Base-by-base conservation (phyloP, 1,139 yeast genomes). In the Scheffersomyces quercinus region DNA sequence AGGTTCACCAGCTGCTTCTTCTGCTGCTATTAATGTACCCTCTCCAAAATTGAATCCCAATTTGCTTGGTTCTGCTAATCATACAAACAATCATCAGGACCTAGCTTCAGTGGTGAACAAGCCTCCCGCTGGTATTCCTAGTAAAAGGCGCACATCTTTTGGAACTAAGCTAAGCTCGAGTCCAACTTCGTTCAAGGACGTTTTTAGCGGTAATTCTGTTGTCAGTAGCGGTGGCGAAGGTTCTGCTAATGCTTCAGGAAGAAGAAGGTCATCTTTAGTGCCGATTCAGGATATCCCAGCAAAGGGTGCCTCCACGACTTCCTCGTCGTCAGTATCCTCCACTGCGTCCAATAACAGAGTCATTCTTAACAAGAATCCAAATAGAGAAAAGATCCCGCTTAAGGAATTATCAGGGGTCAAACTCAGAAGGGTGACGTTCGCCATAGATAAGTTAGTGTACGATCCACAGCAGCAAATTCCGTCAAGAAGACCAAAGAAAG, bases 391-490 rank as follows among this genome's bases (percentile, higher is more conserved):
- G 10, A 49, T 67, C 15, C 75, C 75, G 1, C 54, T 78, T 11
- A 69, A 69, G 37, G 78, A 73, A 35, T 59, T 76, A 35, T 47
- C 55, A 16, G 52, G 42, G 8, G 54, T 72, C 4, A 67, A 69
- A n/a, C 67, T 86, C 49, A 77, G 77, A 52, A 65, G 95, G 45
- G 97, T 91, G 3, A 75, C 81, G 2, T 91, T 91, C 63, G 87
- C 95, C 1, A 70, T 86, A 11, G 85, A 86, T 49, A 77, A 82
- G 47, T 74, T 89, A 40, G 67, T 74, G 0, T 75, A 72, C 49
- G 97, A 91, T 62, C 98, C 98, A 1, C 97, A 96, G 33, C 98
- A 91, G 59, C 97, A 90, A 62, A 87, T 91, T 47, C 98, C 98
- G 0, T 86, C 96, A 1, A 71, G 96, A 53, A 77, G 84, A 47